Evolutionary conservation across 2,329 filamentous ascomycete species (phyloP), one percentile per base, ranked within the genome.

Genomic region (Ophiostoma angusticollis): DNA sequence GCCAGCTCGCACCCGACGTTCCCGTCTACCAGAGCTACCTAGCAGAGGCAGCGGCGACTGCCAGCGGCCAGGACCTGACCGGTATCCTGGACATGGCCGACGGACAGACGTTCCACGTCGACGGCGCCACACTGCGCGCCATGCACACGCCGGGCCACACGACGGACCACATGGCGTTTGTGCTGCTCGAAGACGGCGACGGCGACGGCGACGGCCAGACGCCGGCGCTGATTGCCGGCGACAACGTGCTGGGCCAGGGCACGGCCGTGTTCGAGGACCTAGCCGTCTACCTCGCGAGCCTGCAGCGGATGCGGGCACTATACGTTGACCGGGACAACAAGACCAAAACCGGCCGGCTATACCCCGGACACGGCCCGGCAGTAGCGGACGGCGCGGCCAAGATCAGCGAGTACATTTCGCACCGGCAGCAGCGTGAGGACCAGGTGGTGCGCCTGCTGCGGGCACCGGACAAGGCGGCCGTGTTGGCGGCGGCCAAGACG

Each of bases 301-400:
- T 87, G 22, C 58, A 69, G 17, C 58, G 60, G 38, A 84, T 86
- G 80, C 56, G 62, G 25, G 7, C 22, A 5, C 62, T 76, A 6
- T 83, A 84, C 49, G 58, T 58, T 1, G 80, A 81, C 1, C 65
- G 73, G 36, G 84, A 77, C 42, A 83, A 81, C 0, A 11, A 17
- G 19, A 63, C 61, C 13, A 51, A 61, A n/a, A 59, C 57, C 1
- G 80, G 82, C 1, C 66, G 74, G 34, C 85, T 78, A 2, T 96
- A 94, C 55, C 89, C 91, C 0, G 89, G 84, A 4, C 91, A 98
- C 52, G 91, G 91, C 0, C 70, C 78, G 0, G 74, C 91, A 3
- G 68, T 96, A 18, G 71, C 78, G 27, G 71, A 91, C 45, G 84
- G 83, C 0, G 72, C 67, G 18, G 64, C 62, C 18, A 89, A 76